phyloP scores from a whole-genome alignment of 768 basidiomycete species.

The Candolleomyces aberdarensis region DNA sequence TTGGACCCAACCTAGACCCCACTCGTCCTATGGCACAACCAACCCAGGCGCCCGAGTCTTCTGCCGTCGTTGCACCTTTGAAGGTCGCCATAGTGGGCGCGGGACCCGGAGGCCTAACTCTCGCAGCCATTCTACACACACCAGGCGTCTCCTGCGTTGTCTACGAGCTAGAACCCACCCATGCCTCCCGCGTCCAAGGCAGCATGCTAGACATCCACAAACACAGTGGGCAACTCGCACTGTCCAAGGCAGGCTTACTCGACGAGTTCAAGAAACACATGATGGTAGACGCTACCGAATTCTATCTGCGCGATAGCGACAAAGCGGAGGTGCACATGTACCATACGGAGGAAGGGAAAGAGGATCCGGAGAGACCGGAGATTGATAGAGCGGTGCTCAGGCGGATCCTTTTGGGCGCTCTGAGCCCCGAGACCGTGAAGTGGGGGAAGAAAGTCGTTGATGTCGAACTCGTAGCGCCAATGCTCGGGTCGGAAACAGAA shows the following conservation, averaged over 20 bases:
- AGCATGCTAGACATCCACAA: constrained; percentile 25
- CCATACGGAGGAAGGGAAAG: constrained; percentile 1
- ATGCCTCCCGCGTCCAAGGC: constrained; percentile 18
- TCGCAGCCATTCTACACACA: constrained; percentile 19
- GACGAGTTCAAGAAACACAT: constrained; percentile 18
- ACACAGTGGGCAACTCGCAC: constrained; percentile 21
- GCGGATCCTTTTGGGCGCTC: constrained; percentile 21
- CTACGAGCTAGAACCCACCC: constrained; percentile 21
- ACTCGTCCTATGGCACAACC: no score
- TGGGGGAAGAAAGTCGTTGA: constrained; percentile 19
- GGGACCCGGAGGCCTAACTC: constrained; percentile 24
- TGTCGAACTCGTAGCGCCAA: no score
- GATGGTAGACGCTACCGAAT: constrained; percentile 13
- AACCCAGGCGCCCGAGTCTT: neutral
- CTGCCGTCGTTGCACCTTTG: neutral
- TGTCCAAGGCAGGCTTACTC: constrained; percentile 21
- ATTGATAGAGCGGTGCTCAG: constrained; percentile 23
- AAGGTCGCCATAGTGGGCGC: constrained; percentile 5
- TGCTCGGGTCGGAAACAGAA: no score
- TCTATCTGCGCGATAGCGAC: constrained; percentile 14
- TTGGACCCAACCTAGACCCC: no score
- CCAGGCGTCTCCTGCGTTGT: constrained; percentile 13
- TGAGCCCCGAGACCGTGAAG: constrained; percentile 16
- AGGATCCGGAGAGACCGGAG: constrained; percentile 17
- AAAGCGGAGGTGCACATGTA: constrained; percentile 4